Conservation (phyloP, 495 filamentous ascomycete species). For the Ramalina intermedia region DNA sequence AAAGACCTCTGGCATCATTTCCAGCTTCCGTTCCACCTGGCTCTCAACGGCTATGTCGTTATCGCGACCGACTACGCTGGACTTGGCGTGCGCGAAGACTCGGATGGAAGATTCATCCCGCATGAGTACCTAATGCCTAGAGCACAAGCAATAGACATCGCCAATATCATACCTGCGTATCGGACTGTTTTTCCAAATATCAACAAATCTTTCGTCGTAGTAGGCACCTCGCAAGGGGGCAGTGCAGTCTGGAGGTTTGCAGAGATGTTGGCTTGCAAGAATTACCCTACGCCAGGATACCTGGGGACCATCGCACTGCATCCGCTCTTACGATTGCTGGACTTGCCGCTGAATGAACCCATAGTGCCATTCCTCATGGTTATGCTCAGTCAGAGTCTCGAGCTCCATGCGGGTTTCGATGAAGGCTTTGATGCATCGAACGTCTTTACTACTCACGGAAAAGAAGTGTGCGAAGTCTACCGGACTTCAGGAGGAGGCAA, state of each 20-base stretch:
- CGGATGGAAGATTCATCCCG: conserved; percentile 20
- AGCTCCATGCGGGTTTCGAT: background rate
- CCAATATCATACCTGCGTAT: conserved; percentile 19
- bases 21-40: conserved; percentile 30
- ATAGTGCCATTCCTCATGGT: conserved; percentile 10
- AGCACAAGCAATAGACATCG: background rate
- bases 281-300: conserved; percentile 19
- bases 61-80: conserved; percentile 41
- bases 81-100: conserved; percentile 27
- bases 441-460: conserved; percentile 17
- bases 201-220: conserved; percentile 20
- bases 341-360: conserved; percentile 2
- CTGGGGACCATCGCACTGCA: conserved; percentile 23
- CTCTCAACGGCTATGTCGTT: conserved; percentile 34
- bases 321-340: conserved; percentile 16
- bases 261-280: conserved; percentile 16
- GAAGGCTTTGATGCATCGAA: conserved; percentile 5
- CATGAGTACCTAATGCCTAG: conserved; percentile 25
- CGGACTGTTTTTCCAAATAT: conserved; percentile 22
- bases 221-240: conserved; percentile 32
- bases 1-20: conserved; percentile 30
- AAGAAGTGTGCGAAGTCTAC: conserved; percentile 15
- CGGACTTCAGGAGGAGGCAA: conserved; percentile 14
- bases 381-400: conserved; percentile 3
- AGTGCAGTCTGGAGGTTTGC: conserved; percentile 26